These are phyloP conservation scores for Rhodotorula sp. DNA, from an alignment of 1,284 basidiomycete genomes.

Conservation along the genomic window DNA sequence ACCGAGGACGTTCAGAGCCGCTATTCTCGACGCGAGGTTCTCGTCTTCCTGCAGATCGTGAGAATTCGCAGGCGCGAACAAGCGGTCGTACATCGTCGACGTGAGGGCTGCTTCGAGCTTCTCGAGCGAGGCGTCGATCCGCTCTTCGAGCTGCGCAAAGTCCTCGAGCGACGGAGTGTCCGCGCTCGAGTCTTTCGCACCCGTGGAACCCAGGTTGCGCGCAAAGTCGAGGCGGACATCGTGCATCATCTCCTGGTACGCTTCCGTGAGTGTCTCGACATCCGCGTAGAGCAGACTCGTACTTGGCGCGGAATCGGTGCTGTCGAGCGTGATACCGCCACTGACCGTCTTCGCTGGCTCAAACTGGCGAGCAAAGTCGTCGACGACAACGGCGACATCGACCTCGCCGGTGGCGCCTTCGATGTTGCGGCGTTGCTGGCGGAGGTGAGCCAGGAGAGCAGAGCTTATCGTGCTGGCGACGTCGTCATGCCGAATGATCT, in stretches of 20 bases:
- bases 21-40: slow-evolving; percentile 78
- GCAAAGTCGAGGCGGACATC: slow-evolving; percentile 21
- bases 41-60: slow-evolving; percentile 84
- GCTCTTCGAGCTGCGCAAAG: slow-evolving; percentile 31
- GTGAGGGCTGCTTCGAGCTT: slow-evolving; percentile 34
- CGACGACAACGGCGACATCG: slow-evolving; percentile 9
- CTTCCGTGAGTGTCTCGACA: slow-evolving; percentile 13
- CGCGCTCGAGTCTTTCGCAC: not conserved
- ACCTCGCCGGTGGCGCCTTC: slow-evolving; percentile 16
- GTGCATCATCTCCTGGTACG: slow-evolving; percentile 29
- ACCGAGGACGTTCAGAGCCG: slow-evolving; percentile 85
- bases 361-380: slow-evolving; percentile 21
- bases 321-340: not conserved
- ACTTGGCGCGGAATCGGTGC: not conserved
- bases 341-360: slow-evolving; percentile 3
- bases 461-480: slow-evolving; percentile 12
- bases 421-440: not conserved
- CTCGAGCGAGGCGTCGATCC: slow-evolving; percentile 37
- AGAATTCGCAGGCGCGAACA: slow-evolving; percentile 65
- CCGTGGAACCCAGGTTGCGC: slow-evolving; percentile 17
- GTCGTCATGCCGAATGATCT: slow-evolving; percentile 21
- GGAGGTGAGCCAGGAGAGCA: slow-evolving; percentile 5
- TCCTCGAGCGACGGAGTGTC: slow-evolving; percentile 12
- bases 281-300: not conserved
- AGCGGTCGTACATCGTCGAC: slow-evolving; percentile 38